A percentile compares a stretch with the other conserved stretches of the same genome.
phyloP scores from a whole-genome alignment of 2,329 filamentous ascomycete species.

The Aspergillus phoenicis region DNA sequence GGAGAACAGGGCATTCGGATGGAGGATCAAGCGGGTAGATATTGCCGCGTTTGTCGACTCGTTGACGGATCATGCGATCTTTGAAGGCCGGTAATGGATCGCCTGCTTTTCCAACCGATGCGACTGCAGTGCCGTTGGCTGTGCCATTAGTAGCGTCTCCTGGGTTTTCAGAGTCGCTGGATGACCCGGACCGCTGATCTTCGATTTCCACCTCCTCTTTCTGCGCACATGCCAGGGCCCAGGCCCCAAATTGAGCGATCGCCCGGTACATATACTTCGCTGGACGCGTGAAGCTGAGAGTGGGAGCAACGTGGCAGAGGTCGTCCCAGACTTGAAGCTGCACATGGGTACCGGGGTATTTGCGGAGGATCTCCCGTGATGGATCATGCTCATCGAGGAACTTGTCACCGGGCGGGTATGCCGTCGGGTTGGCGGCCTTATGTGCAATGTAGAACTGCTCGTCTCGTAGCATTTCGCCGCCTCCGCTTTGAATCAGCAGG shows the following conservation, averaged over 20 bases:
- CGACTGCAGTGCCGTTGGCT: constrained; percentile 22
- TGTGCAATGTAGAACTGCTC: constrained; percentile 96
- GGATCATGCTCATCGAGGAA: constrained; percentile 66
- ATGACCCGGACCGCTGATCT: constrained; percentile 78
- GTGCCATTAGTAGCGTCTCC: constrained; percentile 10
- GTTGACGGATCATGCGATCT: constrained; percentile 88
- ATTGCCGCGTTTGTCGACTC: constrained; percentile 75
- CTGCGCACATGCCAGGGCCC: constrained; percentile 83
- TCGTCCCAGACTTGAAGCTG: constrained; percentile 97
- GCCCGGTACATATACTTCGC: constrained; percentile 96
- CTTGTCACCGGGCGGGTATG: constrained; percentile 70
- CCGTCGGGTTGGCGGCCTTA: constrained; percentile 81
- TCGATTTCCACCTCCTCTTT: constrained; percentile 76
- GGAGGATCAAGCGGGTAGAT: constrained; percentile 69
- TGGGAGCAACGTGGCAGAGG: constrained; percentile 87
- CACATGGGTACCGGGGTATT: constrained; percentile 82
- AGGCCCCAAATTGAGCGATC: constrained; percentile 89
- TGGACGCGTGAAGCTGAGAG: constrained; percentile 91
- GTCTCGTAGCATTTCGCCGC: constrained; percentile 85
- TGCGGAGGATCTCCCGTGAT: constrained; percentile 56
- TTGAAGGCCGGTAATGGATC: constrained; percentile 79
- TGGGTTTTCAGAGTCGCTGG: constrained; percentile 39
- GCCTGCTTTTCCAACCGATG: constrained; percentile 78
- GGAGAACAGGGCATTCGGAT: constrained; percentile 66
- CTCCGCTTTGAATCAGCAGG: constrained; percentile 80